These are phyloP conservation scores for Berberis thunbergii DNA, from an alignment of 164 flowering plant species.

Conservation along the genomic window DNA sequence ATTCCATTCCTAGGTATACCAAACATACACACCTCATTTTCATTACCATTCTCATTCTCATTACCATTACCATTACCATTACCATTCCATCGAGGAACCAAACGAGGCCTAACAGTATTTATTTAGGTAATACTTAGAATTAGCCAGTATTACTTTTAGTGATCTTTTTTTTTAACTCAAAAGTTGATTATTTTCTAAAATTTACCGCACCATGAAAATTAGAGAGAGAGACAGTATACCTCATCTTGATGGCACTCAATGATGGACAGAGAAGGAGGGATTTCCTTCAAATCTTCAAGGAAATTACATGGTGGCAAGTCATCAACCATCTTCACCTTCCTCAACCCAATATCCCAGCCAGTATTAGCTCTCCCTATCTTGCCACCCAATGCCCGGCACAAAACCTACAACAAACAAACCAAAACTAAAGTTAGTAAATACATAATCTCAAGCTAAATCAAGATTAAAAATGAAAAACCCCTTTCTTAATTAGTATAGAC, in stretches of 20 bases:
- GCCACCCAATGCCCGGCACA: constrained; percentile 75
- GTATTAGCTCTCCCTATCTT: constrained; percentile 43
- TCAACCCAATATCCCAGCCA: constrained; percentile 82
- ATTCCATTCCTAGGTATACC: too few species aligned
- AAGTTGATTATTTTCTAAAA: too few species aligned
- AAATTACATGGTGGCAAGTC: constrained; percentile 19
- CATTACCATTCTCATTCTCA: too few species aligned
- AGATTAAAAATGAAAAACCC: too few species aligned
- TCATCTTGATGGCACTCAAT: constrained; percentile 83
- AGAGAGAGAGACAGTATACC: constrained; percentile 14
- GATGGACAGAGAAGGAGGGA: constrained; percentile 40
- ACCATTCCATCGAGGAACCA: too few species aligned
- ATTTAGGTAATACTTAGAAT: too few species aligned
- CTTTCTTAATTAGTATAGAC: not conserved
- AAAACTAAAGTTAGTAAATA: not conserved
- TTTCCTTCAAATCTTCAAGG: constrained; percentile 19
- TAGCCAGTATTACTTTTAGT: too few species aligned
- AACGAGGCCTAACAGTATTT: too few species aligned
- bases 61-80: too few species aligned
- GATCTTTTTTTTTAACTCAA: too few species aligned
- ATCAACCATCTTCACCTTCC: constrained; percentile 39
- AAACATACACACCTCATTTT: too few species aligned
- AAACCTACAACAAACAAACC: constrained; percentile 23
- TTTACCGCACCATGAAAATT: not conserved
- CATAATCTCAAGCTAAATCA: too few species aligned